Evolutionary conservation across 257 asterid genomes (phyloP).

Genomic region (Buddleja alternifolia): DNA sequence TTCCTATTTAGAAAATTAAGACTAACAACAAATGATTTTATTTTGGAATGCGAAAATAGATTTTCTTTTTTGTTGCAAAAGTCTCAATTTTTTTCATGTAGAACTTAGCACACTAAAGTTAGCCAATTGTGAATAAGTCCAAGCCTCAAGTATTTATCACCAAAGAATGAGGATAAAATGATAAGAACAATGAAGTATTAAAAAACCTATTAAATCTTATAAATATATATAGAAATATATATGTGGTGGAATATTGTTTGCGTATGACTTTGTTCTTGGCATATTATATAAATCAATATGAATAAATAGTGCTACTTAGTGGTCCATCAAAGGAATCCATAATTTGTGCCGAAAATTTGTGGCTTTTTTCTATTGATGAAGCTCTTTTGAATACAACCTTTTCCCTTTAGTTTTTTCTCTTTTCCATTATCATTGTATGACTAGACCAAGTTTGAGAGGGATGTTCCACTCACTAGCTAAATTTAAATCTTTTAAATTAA

Average conservation of each 20-base stretch:
- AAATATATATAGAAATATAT: background rate
- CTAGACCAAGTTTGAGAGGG: background rate
- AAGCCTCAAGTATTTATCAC: background rate
- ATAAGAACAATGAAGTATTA: constrained; percentile 35
- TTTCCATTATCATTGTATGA: background rate
- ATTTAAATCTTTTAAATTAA: no score
- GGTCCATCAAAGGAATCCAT: constrained; percentile 23
- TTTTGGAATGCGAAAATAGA: no score
- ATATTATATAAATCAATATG: background rate
- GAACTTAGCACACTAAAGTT: no score
- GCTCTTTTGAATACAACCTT: background rate
- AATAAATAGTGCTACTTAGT: constrained; percentile 19
- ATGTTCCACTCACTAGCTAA: background rate
- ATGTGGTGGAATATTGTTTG: constrained; percentile 30
- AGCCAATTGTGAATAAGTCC: background rate
- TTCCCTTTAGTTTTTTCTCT: background rate
- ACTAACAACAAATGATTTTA: no score
- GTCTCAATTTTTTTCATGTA: no score
- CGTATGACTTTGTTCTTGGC: constrained; percentile 25
- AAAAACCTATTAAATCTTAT: background rate
- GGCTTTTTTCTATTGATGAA: constrained; percentile 19
- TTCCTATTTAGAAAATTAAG: no score
- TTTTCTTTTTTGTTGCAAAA: no score
- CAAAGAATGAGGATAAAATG: background rate
- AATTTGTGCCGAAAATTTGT: constrained; percentile 20